Conservation (phyloP, 148 eudicot species). For the Hydrangea macrophylla region DNA sequence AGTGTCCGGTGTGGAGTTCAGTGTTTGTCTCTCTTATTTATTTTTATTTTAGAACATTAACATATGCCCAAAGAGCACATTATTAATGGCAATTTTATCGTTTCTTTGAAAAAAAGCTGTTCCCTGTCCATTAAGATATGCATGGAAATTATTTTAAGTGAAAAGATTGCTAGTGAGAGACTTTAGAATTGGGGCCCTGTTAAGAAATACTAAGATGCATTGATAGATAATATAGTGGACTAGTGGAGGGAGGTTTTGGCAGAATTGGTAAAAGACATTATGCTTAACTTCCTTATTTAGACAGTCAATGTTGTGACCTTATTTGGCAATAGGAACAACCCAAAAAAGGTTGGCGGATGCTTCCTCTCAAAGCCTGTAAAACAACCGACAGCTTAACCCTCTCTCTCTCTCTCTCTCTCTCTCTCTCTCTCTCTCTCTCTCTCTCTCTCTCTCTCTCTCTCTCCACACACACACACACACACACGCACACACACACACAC, state of each 20-base stretch:
- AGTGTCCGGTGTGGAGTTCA: no score
- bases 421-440: no score
- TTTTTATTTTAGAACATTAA: no score
- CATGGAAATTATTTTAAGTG: no score
- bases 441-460: no score
- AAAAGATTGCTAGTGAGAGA: no score
- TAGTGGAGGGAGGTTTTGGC: constrained; percentile 5
- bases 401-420: constrained; percentile 1
- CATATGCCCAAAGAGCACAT: no score
- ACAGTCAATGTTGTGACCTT: constrained; percentile 29
- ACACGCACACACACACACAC: no score
- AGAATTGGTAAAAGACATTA: not conserved
- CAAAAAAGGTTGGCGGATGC: constrained; percentile 18
- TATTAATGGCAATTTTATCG: no score
- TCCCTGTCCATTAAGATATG: no score
- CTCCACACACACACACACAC: no score
- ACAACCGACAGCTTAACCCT: constrained; percentile 34
- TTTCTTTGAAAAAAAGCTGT: not conserved
- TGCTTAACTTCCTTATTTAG: constrained; percentile 33
- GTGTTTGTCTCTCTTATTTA: not conserved
- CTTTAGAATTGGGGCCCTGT: constrained; percentile 6
- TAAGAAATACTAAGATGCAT: not conserved
- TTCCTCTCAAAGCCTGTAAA: constrained; percentile 15
- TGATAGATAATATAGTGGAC: not conserved
- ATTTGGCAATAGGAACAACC: constrained; percentile 20